A percentile compares a stretch with the other conserved stretches of the same genome.
phyloP scores from a whole-genome alignment of 2,329 filamentous ascomycete species.

The Talaromyces verruculosus region DNA sequence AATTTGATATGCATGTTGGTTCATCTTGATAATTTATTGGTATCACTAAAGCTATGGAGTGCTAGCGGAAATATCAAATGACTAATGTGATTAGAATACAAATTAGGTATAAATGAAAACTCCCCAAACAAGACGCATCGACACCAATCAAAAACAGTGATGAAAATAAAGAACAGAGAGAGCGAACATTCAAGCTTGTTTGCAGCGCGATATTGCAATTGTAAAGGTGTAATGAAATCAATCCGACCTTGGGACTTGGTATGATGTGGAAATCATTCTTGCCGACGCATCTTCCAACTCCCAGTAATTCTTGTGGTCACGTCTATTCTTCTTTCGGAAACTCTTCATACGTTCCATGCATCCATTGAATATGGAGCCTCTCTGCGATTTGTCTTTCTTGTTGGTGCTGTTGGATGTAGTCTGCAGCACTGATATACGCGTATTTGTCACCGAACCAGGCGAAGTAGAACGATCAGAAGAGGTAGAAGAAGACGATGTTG shows the following conservation, averaged over 20 bases:
- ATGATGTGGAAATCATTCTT: neutral
- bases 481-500: neutral
- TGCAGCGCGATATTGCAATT: neutral
- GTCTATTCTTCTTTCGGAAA: neutral
- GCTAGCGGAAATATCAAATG: neutral
- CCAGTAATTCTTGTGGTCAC: neutral
- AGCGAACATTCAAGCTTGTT: neutral
- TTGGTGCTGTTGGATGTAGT: neutral
- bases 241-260: neutral
- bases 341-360: neutral
- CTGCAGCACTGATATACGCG: neutral
- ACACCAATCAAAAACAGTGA: neutral
- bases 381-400: neutral
- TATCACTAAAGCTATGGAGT: neutral
- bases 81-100: neutral
- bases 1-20: neutral
- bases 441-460: too few species aligned
- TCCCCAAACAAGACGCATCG: too few species aligned
- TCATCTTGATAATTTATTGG: neutral
- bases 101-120: too few species aligned
- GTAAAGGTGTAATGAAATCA: neutral
- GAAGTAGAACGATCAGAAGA: neutral
- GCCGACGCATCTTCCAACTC: neutral
- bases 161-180: neutral
- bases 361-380: neutral